phyloP scores from a whole-genome alignment of 1,284 basidiomycete species.

The Moesziomyces globuligerus region DNA sequence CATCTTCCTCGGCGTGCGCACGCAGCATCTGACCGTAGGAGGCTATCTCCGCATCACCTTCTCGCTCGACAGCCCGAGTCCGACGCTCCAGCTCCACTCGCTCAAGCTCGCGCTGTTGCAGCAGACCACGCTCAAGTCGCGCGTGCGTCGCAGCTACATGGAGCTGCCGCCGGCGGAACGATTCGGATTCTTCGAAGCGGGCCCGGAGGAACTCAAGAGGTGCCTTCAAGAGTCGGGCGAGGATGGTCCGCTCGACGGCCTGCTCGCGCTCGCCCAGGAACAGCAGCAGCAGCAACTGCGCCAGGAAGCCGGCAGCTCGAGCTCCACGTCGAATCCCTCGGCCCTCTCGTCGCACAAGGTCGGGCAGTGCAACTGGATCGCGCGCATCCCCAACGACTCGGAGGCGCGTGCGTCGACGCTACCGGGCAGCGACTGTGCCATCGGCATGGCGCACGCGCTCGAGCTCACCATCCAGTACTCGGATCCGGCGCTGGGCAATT shows the following conservation, averaged over 20 bases:
- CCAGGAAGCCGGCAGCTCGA: slow-evolving; percentile 2
- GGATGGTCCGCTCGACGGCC: slow-evolving; percentile 18
- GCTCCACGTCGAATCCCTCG: background rate
- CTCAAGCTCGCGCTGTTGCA: slow-evolving; percentile 45
- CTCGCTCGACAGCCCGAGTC: slow-evolving; percentile 37
- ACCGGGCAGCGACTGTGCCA: slow-evolving; percentile 41
- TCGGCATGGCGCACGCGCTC: slow-evolving; percentile 41
- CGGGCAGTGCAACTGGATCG: slow-evolving; percentile 47
- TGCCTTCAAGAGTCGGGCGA: slow-evolving; percentile 10
- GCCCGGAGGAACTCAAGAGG: slow-evolving; percentile 25
- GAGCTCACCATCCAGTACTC: slow-evolving; percentile 45
- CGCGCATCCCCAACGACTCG: slow-evolving; percentile 40
- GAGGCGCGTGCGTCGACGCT: slow-evolving; percentile 42
- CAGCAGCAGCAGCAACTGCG: slow-evolving; percentile 13
- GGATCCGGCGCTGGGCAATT: slow-evolving; percentile 19
- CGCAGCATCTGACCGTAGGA: slow-evolving; percentile 52
- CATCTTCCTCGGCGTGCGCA: slow-evolving; percentile 38
- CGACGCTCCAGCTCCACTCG: slow-evolving; percentile 34
- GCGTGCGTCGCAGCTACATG: slow-evolving; percentile 33
- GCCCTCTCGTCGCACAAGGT: slow-evolving; percentile 1
- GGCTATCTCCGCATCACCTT: slow-evolving; percentile 48
- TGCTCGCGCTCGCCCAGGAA: slow-evolving; percentile 31
- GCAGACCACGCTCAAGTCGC: slow-evolving; percentile 45
- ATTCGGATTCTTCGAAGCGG: slow-evolving; percentile 42
- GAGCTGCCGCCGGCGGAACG: slow-evolving; percentile 43